A percentile compares a stretch with the other conserved stretches of the same genome.
phyloP scores from a whole-genome alignment of 345 rosid species.

The Rhizophora apiculata region DNA sequence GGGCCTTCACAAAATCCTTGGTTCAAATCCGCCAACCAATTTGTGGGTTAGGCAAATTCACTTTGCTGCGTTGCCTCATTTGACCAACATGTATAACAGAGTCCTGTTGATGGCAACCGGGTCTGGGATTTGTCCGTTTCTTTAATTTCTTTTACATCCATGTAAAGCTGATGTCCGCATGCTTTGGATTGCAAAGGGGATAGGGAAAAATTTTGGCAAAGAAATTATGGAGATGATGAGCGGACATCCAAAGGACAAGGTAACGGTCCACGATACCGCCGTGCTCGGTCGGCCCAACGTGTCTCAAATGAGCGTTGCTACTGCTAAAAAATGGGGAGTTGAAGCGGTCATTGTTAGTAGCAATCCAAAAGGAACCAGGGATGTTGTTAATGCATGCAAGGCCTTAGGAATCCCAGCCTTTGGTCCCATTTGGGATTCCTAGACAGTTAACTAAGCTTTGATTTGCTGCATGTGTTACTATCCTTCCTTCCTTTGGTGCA shows the following conservation, averaged over 20 bases:
- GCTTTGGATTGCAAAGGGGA: conserved; percentile 75
- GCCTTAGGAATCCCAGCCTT: conserved; percentile 60
- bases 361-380: conserved; percentile 85
- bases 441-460: background rate
- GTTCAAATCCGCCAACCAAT: conserved; percentile 63
- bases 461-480: no score
- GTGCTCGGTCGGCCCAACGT: conserved; percentile 64
- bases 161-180: conserved; percentile 52
- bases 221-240: conserved; percentile 60
- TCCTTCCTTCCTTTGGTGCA: no score
- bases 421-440: conserved; percentile 94
- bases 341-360: conserved; percentile 80
- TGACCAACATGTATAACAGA: no score
- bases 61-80: conserved; percentile 17
- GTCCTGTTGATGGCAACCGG: no score
- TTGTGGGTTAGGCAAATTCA: conserved; percentile 75
- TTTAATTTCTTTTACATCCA: conserved; percentile 1
- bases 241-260: conserved; percentile 49
- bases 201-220: conserved; percentile 61
- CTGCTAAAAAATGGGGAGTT: conserved; percentile 65
- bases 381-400: conserved; percentile 69
- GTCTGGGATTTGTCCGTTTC: no score
- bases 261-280: conserved; percentile 68
- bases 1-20: conserved; percentile 71
- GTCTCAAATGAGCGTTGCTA: conserved; percentile 58